Evolutionary conservation across 306 rosid genomes (phyloP), one percentile per base, ranked within the genome.

Genomic region (Malus fusca): DNA sequence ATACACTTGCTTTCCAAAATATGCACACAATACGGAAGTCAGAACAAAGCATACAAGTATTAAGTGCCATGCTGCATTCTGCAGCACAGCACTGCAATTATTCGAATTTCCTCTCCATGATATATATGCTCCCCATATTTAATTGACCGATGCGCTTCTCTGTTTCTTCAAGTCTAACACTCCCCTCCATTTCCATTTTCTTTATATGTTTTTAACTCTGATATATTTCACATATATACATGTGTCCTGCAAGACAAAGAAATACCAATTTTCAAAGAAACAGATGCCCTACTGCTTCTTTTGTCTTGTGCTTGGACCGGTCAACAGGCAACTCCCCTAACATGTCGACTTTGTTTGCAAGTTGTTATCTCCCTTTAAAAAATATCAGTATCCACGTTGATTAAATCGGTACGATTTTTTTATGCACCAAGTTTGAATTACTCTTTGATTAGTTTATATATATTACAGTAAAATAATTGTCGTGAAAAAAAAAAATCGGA

Each of bases 181-280:
- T 63, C 28, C n/a, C 67, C 4, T 30, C 40, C 68, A 63, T 28
- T 63, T 22, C 40, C 55, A 5, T 51, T 51, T 51, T 51, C 55
- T 51, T 51, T 51, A 5, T 51, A 5, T 51, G 6, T 15, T 15
- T 51, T 51, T 15, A 51, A 51, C 21, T 17, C 21, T 31, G 48
- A 61, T 6, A 13, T 61, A 26, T 61, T 14, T 51, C 2, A 15
- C 8, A 58, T 25, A 18, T 42, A 73, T 21, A 19, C 70, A 62
- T 43, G 61, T 26, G 42, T 37, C 15, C 62, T 61, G 69, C 60
- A 44, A 74, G 78, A 74, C 70, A 74, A 46, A 62, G 22, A 60
- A 74, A 44, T 70, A 74, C 43, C 77, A 43, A 60, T 3, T 60
- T 60, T 17, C 11, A 44, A 59, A 62, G 31, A 62, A 28, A 44